These are phyloP conservation scores for Gloeopeniophorella convolvens DNA, from an alignment of 768 basidiomycete genomes.

Conservation along the genomic window DNA sequence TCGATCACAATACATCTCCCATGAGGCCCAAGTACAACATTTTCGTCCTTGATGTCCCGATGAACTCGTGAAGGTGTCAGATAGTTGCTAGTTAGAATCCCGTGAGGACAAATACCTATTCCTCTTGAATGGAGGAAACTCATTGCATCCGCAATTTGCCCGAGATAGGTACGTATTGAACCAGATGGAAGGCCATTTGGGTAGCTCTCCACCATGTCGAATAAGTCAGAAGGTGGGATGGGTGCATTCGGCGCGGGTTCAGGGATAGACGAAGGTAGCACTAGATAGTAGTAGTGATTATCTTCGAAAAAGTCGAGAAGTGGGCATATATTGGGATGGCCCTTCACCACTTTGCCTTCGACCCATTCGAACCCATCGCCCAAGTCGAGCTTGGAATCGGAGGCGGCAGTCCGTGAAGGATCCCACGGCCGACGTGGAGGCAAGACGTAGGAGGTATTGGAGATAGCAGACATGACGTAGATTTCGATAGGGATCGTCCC, in stretches of 20 bases:
- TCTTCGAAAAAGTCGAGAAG: slow-evolving; percentile 97
- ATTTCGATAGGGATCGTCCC: slow-evolving; percentile 99
- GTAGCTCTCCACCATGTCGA: slow-evolving; percentile 88
- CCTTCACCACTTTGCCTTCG: slow-evolving; percentile 66
- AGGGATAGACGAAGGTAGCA: slow-evolving; percentile 72
- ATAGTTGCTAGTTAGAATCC: too few relatives aligned
- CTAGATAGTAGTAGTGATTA: slow-evolving; percentile 90
- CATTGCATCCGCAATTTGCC: slow-evolving; percentile 90
- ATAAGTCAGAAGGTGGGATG: slow-evolving; percentile 72
- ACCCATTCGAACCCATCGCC: slow-evolving; percentile 47
- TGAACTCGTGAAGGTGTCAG: slow-evolving; percentile 51
- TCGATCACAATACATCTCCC: slow-evolving; percentile 92
- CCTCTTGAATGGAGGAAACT: slow-evolving; percentile 85
- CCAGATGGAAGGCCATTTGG: slow-evolving; percentile 77
- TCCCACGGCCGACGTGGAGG: slow-evolving; percentile 80
- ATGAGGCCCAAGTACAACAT: slow-evolving; percentile 74
- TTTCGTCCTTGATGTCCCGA: slow-evolving; percentile 98
- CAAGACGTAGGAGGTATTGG: slow-evolving; percentile 72
- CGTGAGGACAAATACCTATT: slow-evolving; percentile 81
- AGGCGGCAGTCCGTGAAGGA: slow-evolving; percentile 45
- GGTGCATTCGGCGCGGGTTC: slow-evolving; percentile 47
- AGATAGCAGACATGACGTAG: slow-evolving; percentile 87
- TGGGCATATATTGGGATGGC: slow-evolving; percentile 94
- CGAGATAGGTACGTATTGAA: slow-evolving; percentile 76
- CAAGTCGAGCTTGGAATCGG: slow-evolving; percentile 20